Conservation (phyloP, 2,329 filamentous ascomycete genomes). For the Beauveria brongniartii region DNA sequence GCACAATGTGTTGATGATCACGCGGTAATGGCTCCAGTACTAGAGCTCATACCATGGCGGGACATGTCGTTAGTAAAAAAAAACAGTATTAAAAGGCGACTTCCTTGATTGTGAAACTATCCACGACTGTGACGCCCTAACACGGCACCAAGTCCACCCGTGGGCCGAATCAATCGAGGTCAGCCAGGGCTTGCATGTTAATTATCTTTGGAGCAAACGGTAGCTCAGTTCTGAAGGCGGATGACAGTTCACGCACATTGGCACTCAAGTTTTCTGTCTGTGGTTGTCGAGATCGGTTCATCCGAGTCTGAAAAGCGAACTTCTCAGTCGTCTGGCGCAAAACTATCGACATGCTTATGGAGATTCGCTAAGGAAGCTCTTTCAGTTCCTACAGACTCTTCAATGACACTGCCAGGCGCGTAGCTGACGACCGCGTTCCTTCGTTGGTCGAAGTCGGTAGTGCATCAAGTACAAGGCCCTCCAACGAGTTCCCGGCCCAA, state of each 20-base stretch:
- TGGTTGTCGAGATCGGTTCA: too few species aligned
- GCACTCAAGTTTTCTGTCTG: neutral
- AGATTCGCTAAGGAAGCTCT: too few species aligned
- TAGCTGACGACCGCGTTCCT: too few species aligned
- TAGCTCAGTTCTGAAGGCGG: neutral
- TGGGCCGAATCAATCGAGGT: neutral
- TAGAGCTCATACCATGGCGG: neutral
- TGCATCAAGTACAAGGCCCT: too few species aligned
- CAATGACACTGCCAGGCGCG: too few species aligned
- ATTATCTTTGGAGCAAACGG: neutral
- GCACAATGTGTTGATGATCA: neutral
- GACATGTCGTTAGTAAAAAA: neutral
- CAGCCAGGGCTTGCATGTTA: neutral
- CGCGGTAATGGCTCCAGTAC: neutral
- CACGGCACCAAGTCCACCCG: neutral
- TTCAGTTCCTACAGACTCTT: too few species aligned
- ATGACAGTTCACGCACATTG: neutral
- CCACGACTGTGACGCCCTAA: neutral
- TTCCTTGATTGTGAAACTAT: neutral
- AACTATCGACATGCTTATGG: too few species aligned
- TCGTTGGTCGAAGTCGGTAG: too few species aligned
- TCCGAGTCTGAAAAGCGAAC: too few species aligned
- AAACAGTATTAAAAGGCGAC: neutral
- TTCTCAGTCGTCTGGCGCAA: too few species aligned
- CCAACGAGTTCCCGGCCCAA: too few species aligned